Evolutionary conservation across 2,329 filamentous ascomycete genomes (phyloP), one percentile per base, ranked within the genome.

Genomic region (Fusarium irregulare): DNA sequence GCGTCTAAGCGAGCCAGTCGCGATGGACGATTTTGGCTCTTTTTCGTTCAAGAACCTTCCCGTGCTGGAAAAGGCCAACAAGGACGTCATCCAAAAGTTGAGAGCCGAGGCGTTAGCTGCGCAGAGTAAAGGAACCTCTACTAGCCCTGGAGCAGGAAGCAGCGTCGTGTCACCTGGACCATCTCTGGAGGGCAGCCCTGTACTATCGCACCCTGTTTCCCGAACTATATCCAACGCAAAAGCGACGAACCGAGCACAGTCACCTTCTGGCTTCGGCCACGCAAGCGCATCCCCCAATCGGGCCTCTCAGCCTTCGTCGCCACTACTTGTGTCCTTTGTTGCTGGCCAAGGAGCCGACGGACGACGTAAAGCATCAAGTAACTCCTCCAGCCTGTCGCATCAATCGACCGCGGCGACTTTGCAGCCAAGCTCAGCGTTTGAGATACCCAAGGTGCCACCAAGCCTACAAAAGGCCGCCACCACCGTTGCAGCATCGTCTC

Each of bases 21-120:
- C 89, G 32, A 87, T 91, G 1, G 96, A 99, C 78, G 97, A 99
- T 78, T 99, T 99, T 83, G 96, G 96, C 32, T 94, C 89, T 68
- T 99, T 99, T 80, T 89, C 93, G 41, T 99, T 97, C 85, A 99
- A 99, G 83, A 99, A 99, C 75, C 83, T 99, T 50, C 94, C 95
- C 0, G 95, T 98, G 21, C 85, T 99, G 20, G 96, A 98, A 76
- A 98, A 98, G 80, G 96, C 96, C 57, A 99, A 99, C 81, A 99
- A 99, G 78, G 96, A 99, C 75, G 94, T 98, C 30, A 97, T 99
- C 32, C 94, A 98, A 75, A 98, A 98, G 79, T 85, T 99, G 60
- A 91, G 94, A 13, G 93, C 94, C 23, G 94, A 98, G 79, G 94
- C 96, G 5, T 86, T 98, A 82, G 94, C 88, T 4, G 81, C 84